Conservation (phyloP, 169 alveolate genomes). For the Amoebophrya sp. region DNA sequence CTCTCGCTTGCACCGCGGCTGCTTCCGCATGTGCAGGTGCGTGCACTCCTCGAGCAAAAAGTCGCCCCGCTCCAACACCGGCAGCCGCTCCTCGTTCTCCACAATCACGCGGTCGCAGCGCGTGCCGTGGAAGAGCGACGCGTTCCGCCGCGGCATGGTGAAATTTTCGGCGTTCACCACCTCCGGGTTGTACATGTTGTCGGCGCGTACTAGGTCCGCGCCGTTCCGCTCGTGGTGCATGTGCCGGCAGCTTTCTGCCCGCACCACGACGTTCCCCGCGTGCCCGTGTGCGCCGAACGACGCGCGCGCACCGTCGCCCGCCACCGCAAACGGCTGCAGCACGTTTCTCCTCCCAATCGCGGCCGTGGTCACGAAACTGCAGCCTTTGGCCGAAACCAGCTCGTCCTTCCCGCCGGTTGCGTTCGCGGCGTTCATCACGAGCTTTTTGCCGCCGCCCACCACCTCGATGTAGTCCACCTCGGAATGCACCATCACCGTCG, state of each 20-base stretch:
- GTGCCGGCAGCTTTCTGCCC: not conserved
- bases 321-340: too few relatives aligned
- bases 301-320: too few relatives aligned
- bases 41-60: too few relatives aligned
- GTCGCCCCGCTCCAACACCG: too few relatives aligned
- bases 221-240: not conserved
- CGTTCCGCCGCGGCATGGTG: too few relatives aligned
- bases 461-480: not conserved
- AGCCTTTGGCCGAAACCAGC: not conserved
- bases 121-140: too few relatives aligned
- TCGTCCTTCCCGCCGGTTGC: not conserved
- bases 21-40: too few relatives aligned
- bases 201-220: too few relatives aligned
- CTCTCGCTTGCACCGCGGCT: not conserved
- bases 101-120: too few relatives aligned
- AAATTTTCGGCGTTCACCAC: too few relatives aligned
- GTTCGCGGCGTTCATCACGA: not conserved
- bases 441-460: not conserved
- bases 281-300: not conserved
- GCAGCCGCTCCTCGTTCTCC: too few relatives aligned
- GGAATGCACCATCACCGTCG: not conserved
- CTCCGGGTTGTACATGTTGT: too few relatives aligned
- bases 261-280: not conserved
- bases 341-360: not conserved
- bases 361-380: not conserved